These are phyloP conservation scores for Malus fusca DNA, from an alignment of 306 rosid genomes.

Conservation along the genomic window DNA sequence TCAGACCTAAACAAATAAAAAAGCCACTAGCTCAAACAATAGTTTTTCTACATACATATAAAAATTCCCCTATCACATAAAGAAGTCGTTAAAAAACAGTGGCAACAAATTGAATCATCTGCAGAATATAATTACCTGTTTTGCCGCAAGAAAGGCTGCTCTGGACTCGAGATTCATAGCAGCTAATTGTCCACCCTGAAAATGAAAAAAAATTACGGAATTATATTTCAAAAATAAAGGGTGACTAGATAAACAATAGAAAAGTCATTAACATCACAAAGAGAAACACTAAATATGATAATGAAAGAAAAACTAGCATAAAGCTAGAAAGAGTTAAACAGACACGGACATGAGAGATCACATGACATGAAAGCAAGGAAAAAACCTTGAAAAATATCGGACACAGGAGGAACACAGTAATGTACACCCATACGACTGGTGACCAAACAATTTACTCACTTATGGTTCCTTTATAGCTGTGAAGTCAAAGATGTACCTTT, in stretches of 20 bases:
- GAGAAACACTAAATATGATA: background rate
- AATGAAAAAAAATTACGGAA: constrained; percentile 18
- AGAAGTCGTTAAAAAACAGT: background rate
- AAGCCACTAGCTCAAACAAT: background rate
- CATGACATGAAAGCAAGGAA: background rate
- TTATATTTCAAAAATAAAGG: constrained; percentile 11
- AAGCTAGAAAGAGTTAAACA: background rate
- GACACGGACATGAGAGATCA: background rate
- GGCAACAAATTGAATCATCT: background rate
- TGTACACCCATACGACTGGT: background rate
- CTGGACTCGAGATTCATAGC: constrained; percentile 72
- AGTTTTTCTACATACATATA: background rate
- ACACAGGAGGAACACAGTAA: background rate
- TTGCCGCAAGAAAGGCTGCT: constrained; percentile 87
- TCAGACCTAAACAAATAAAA: background rate
- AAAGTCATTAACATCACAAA: background rate
- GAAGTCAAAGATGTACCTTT: constrained; percentile 43
- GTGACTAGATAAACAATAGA: background rate
- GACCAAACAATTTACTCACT: background rate
- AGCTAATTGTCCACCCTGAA: constrained; percentile 86
- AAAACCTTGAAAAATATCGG: background rate
- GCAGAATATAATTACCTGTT: constrained; percentile 42
- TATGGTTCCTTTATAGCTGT: background rate
- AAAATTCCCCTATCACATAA: background rate
- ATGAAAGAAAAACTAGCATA: background rate